phyloP scores from a whole-genome alignment of 176 grass and related monocot species.

The Tuctoria greenei region DNA sequence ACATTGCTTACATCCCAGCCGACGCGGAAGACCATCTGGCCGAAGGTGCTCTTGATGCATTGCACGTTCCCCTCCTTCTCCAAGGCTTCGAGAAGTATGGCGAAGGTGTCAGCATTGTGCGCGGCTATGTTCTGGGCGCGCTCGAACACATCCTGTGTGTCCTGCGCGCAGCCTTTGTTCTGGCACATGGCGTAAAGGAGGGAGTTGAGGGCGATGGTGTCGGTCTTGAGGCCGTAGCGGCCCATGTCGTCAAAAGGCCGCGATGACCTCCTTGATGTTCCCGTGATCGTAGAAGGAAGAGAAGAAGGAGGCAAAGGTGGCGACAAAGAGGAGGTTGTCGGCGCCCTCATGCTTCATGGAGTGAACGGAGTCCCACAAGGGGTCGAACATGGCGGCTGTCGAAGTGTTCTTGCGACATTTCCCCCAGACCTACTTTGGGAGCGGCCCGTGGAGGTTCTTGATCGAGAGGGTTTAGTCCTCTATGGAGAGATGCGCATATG shows the following conservation, averaged over 20 bases:
- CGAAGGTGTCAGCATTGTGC: conserved; percentile 72
- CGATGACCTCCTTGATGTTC: conserved; percentile 55
- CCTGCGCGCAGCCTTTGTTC: conserved; percentile 40
- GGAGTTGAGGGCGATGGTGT: conserved; percentile 70
- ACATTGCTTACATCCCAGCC: conserved; percentile 54
- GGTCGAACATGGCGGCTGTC: conserved; percentile 62
- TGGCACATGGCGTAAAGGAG: conserved; percentile 69
- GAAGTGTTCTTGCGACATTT: no score
- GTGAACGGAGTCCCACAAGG: conserved; percentile 78
- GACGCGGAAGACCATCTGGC: conserved; percentile 64
- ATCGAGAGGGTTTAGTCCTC: no score
- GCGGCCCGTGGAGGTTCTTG: no score
- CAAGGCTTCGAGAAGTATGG: conserved; percentile 74
- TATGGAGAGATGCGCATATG: no score
- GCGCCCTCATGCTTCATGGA: conserved; percentile 61
- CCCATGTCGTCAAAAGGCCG: conserved; percentile 80
- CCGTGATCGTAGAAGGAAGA: conserved; percentile 58
- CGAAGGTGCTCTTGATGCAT: conserved; percentile 55
- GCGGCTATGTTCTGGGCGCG: conserved; percentile 43
- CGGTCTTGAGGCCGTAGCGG: conserved; percentile 48
- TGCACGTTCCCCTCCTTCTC: conserved; percentile 66
- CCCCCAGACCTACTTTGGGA: no score
- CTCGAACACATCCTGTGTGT: conserved; percentile 54
- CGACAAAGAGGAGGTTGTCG: conserved; percentile 40
- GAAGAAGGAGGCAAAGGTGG: conserved; percentile 83